A percentile compares a stretch with the other conserved stretches of the same genome.
These are phyloP conservation scores for Aspergillus indologenus DNA, from an alignment of 495 filamentous ascomycete genomes.

Conservation along the genomic window DNA sequence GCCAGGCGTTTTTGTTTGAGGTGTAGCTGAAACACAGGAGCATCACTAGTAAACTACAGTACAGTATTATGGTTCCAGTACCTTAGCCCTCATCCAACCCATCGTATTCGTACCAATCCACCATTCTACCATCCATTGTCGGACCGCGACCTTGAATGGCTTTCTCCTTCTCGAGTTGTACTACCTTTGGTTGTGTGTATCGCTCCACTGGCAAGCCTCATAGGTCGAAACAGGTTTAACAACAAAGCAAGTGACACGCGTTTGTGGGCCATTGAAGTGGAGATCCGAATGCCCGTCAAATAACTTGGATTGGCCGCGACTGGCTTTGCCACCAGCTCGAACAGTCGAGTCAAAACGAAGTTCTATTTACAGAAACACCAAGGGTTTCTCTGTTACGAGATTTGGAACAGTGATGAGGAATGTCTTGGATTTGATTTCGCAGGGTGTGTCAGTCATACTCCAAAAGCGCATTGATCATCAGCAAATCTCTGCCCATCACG, in stretches of 20 bases:
- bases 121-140: background rate
- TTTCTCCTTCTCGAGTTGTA: background rate
- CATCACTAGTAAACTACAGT: background rate
- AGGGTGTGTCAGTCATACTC: background rate
- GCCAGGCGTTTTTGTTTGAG: slow-evolving; percentile 10
- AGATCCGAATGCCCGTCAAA: slow-evolving; percentile 1
- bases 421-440: background rate
- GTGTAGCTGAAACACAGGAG: slow-evolving; percentile 23
- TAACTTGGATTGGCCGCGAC: background rate
- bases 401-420: background rate
- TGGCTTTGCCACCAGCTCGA: slow-evolving; percentile 7
- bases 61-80: background rate
- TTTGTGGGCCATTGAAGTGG: slow-evolving; percentile 23
- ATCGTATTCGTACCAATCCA: background rate
- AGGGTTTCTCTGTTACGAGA: background rate
- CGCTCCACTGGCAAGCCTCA: background rate
- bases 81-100: background rate
- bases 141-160: background rate
- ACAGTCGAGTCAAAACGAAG: background rate
- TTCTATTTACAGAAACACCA: slow-evolving; percentile 14
- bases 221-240: background rate
- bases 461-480: background rate
- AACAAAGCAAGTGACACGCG: slow-evolving; percentile 24
- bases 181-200: background rate
- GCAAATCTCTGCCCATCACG: background rate